Conservation (phyloP, 179 eudicot genomes). For the Drosera spatulata region DNA sequence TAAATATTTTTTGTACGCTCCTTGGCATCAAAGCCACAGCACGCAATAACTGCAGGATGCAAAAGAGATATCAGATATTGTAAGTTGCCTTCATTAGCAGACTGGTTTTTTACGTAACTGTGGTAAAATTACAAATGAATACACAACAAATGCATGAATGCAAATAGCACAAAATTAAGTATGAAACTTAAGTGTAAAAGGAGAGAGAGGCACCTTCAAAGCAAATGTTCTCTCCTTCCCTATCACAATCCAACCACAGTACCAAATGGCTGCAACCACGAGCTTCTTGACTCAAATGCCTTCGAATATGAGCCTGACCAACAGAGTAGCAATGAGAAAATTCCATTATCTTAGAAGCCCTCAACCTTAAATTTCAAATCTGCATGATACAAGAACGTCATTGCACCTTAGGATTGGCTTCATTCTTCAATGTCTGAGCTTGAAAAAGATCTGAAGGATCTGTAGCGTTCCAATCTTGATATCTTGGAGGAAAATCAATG, state of each 20-base stretch:
- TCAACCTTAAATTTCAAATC: background rate
- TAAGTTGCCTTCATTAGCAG: background rate
- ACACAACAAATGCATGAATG: too few relatives aligned
- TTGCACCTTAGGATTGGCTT: slow-evolving; percentile 86
- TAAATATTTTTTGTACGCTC: slow-evolving; percentile 43
- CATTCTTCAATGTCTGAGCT: slow-evolving; percentile 69
- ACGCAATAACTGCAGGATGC: slow-evolving; percentile 63
- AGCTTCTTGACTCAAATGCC: slow-evolving; percentile 92
- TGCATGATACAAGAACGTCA: background rate
- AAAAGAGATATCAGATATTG: slow-evolving; percentile 1
- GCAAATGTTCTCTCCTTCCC: slow-evolving; percentile 97
- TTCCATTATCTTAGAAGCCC: background rate
- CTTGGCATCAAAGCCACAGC: slow-evolving; percentile 56
- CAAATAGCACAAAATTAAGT: too few relatives aligned
- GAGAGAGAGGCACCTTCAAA: slow-evolving; percentile 62
- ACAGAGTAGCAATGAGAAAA: background rate
- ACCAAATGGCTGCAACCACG: slow-evolving; percentile 80
- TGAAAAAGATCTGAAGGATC: slow-evolving; percentile 85
- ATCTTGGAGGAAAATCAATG: slow-evolving; percentile 81
- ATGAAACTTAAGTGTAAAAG: too few relatives aligned
- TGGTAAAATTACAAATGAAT: too few relatives aligned
- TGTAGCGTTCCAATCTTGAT: slow-evolving; percentile 81
- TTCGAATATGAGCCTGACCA: slow-evolving; percentile 71
- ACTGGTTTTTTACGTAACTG: background rate
- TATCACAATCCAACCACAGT: slow-evolving; percentile 94